Percentiles rank a stretch among this genome's conserved stretches.
These are phyloP conservation scores for Euphorbia schlechtendalii DNA, from an alignment of 441 rosid genomes.

Conservation along the genomic window DNA sequence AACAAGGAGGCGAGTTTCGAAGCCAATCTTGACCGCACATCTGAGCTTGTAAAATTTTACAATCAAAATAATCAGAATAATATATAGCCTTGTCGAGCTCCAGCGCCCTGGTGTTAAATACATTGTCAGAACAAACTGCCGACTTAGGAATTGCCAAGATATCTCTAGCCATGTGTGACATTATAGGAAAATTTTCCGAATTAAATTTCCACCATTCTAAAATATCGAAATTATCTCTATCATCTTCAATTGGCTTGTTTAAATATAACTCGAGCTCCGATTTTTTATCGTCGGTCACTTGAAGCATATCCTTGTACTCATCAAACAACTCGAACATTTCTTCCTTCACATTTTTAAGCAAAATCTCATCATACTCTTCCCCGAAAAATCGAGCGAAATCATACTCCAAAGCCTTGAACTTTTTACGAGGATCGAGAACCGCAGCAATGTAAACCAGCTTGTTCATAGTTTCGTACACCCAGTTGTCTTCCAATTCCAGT, in stretches of 20 bases:
- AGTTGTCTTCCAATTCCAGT: background rate
- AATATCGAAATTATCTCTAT: background rate
- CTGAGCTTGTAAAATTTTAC: background rate
- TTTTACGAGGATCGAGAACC: background rate
- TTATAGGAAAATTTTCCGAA: background rate
- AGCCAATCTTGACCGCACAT: background rate
- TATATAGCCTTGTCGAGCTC: background rate
- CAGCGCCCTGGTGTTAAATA: background rate
- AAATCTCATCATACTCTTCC: background rate
- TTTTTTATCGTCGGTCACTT: background rate
- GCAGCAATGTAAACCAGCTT: background rate
- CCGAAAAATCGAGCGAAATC: background rate
- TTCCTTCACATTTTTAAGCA: background rate
- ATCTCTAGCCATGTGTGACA: background rate
- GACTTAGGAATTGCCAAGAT: slow-evolving; percentile 3
- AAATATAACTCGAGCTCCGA: background rate
- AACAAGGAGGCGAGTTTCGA: background rate
- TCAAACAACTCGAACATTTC: background rate
- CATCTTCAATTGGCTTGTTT: background rate
- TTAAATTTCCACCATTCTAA: background rate
- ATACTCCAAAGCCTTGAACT: background rate
- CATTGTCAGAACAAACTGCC: background rate
- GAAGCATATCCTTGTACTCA: background rate
- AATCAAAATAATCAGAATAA: background rate
- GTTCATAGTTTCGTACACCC: background rate